Evolutionary conservation across 139 green algal genomes (phyloP).

Genomic region (Haematococcus lacustris): DNA sequence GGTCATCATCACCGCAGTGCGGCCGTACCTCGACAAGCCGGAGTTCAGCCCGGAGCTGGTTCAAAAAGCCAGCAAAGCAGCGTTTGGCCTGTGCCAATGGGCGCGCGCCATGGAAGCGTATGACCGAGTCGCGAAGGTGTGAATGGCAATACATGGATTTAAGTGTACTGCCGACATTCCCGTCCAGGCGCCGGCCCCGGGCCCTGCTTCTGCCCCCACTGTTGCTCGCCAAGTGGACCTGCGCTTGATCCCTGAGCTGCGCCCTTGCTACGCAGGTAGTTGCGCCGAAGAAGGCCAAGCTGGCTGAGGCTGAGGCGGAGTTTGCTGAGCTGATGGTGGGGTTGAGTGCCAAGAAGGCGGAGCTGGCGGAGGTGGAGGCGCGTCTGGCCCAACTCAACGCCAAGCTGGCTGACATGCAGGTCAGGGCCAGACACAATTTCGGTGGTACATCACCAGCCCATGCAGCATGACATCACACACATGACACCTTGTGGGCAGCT

Average conservation of each 20-base stretch:
- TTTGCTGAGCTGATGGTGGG: conserved; percentile 50
- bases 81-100: conserved; percentile 68
- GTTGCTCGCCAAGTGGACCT: no score
- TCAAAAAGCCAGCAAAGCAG: conserved; percentile 55
- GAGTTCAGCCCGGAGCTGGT: conserved; percentile 46
- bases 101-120: conserved; percentile 75
- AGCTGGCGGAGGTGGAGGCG: conserved; percentile 59
- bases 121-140: conserved; percentile 33
- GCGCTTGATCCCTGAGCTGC: no score
- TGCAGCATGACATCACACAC: no score
- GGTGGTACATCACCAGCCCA: no score
- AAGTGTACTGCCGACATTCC: no score
- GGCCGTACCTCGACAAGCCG: conserved; percentile 46
- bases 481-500: neutral
- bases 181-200: no score
- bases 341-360: conserved; percentile 55
- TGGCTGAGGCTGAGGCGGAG: conserved; percentile 44
- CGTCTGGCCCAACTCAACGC: conserved; percentile 59
- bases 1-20: conserved; percentile 35
- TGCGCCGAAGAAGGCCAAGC: conserved; percentile 52
- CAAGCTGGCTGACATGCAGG: conserved; percentile 33
- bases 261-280: conserved; percentile 46
- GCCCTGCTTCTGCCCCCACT: no score
- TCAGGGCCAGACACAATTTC: no score
- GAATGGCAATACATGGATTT: neutral